phyloP scores from a whole-genome alignment of 257 asterid species.

The Avicennia marina region DNA sequence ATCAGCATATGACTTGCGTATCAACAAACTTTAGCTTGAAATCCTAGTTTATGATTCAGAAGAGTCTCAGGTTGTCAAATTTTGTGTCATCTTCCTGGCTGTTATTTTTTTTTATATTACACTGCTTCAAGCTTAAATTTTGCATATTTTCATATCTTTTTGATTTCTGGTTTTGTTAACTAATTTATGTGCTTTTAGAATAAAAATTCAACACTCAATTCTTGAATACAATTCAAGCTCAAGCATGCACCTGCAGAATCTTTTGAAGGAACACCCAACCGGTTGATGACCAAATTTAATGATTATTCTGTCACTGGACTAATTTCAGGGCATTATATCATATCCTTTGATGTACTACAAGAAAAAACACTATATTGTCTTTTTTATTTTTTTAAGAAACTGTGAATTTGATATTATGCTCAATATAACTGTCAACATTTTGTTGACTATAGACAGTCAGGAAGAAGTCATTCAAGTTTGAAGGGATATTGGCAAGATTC shows the following conservation, averaged over 20 bases:
- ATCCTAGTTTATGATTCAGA: slow-evolving; percentile 6
- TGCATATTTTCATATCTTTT: not conserved
- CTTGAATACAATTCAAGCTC: not conserved
- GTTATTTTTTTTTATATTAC: not conserved
- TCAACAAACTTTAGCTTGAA: not conserved
- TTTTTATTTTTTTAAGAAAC: not conserved
- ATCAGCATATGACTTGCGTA: not conserved
- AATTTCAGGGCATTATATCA: not conserved
- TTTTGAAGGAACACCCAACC: not conserved
- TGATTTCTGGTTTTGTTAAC: too few species aligned
- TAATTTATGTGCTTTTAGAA: not conserved
- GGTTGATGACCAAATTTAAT: not conserved
- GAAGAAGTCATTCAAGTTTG: slow-evolving; percentile 4
- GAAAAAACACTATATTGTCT: not conserved
- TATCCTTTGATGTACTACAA: not conserved
- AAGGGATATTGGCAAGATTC: not conserved
- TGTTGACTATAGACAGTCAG: not conserved
- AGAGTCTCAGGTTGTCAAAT: not conserved
- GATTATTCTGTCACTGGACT: not conserved
- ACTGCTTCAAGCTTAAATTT: not conserved
- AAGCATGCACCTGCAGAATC: not conserved
- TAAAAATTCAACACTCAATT: not conserved
- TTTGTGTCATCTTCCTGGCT: not conserved
- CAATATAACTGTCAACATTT: not conserved
- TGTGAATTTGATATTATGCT: not conserved